Conservation (phyloP, 2,329 filamentous ascomycete species). For the Aschersonia sp. region DNA sequence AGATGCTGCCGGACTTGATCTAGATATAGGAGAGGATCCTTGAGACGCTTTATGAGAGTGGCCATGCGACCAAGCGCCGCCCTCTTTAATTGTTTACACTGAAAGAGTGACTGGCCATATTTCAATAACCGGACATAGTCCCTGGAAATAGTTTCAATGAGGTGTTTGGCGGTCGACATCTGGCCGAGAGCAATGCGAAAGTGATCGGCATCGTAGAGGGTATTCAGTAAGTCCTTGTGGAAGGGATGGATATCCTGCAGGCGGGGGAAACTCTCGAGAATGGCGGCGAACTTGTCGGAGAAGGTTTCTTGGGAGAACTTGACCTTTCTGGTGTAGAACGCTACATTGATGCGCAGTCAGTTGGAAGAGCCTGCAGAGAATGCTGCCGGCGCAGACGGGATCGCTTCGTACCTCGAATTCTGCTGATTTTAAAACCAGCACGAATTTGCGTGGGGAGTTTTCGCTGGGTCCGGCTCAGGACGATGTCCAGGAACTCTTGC, state of each 20-base stretch:
- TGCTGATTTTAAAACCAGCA: constrained; percentile 83
- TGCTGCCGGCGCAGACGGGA: background rate
- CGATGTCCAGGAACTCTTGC: constrained; percentile 95
- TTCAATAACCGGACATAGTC: constrained; percentile 88
- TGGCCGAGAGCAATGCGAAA: constrained; percentile 95
- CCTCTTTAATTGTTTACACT: constrained; percentile 97
- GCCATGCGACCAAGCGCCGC: constrained; percentile 96
- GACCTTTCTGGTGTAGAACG: constrained; percentile 94
- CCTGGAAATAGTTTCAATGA: constrained; percentile 89
- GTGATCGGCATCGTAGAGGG: constrained; percentile 95
- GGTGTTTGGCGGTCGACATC: constrained; percentile 85
- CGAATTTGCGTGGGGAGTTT: constrained; percentile 91
- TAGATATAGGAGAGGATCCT: constrained; percentile 87
- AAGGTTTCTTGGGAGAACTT: constrained; percentile 98
- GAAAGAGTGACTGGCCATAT: constrained; percentile 92
- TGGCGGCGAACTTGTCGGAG: constrained; percentile 78
- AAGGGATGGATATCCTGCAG: constrained; percentile 93
- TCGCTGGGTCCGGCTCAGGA: constrained; percentile 83
- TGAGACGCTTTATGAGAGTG: constrained; percentile 85
- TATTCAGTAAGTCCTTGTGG: constrained; percentile 74
- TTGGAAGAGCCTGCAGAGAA: background rate
- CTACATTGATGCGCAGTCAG: constrained; percentile 22
- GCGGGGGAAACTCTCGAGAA: constrained; percentile 85
- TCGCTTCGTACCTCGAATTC: constrained; percentile 51
- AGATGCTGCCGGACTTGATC: constrained; percentile 88